Evolutionary conservation across 305 asterid species (phyloP).

Genomic region (Solanum hybrid): DNA sequence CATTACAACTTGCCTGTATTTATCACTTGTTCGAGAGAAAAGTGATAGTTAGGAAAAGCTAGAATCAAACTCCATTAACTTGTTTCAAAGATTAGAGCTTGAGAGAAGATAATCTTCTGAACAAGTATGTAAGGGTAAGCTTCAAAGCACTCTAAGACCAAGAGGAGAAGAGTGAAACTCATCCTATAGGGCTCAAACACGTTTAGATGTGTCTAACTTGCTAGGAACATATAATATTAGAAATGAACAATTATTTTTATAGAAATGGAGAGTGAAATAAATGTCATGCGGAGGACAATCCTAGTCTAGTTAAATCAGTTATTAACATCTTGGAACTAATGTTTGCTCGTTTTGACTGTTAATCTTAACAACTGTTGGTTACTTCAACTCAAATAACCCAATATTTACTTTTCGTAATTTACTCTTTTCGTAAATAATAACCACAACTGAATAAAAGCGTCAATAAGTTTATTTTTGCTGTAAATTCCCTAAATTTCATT

Average conservation of each 20-base stretch:
- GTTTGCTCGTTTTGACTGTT: too few relatives aligned
- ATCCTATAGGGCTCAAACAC: neutral
- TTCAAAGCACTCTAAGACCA: neutral
- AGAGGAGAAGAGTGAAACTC: neutral
- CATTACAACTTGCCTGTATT: neutral
- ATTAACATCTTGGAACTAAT: too few relatives aligned
- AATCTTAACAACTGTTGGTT: neutral
- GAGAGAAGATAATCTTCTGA: neutral
- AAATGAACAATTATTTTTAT: too few relatives aligned
- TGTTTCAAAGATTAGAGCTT: neutral
- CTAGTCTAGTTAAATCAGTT: too few relatives aligned
- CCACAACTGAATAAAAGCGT: neutral
- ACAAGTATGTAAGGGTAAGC: neutral
- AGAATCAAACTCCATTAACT: neutral
- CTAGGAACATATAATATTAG: neutral
- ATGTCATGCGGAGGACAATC: neutral
- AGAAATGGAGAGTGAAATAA: too few relatives aligned
- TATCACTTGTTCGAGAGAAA: neutral
- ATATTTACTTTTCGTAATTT: too few relatives aligned
- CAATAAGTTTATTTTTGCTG: too few relatives aligned
- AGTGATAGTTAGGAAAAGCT: neutral
- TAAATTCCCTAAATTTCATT: too few relatives aligned
- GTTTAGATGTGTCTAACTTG: neutral
- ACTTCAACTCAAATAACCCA: neutral
- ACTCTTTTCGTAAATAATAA: neutral